Evolutionary conservation across 2,329 filamentous ascomycete genomes (phyloP).

Genomic region (Epichloe coenophiala): DNA sequence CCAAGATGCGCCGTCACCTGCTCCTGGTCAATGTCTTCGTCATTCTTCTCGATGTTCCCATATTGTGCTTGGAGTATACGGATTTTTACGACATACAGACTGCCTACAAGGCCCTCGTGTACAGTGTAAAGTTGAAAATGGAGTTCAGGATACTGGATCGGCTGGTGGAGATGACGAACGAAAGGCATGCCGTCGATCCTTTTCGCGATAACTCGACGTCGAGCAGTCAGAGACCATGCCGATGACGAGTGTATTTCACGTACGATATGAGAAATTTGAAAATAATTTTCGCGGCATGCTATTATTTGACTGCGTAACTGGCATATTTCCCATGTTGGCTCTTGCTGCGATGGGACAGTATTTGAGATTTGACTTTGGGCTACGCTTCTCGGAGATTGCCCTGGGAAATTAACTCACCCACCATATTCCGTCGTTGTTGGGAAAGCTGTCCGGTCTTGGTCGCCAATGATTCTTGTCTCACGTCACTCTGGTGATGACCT

Average conservation of each 20-base stretch:
- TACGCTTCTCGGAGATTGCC: too few relatives aligned
- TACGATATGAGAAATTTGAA: too few relatives aligned
- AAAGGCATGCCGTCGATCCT: not conserved
- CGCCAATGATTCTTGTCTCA: too few relatives aligned
- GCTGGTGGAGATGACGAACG: conserved; percentile 14
- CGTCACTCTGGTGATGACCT: too few relatives aligned
- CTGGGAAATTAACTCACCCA: too few relatives aligned
- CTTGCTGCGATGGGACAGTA: too few relatives aligned
- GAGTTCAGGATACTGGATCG: conserved; percentile 20
- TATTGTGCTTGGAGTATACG: conserved; percentile 16
- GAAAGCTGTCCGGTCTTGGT: too few relatives aligned
- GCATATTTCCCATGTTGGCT: too few relatives aligned
- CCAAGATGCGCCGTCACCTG: conserved; percentile 19
- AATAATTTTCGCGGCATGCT: too few relatives aligned
- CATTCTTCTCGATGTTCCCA: conserved; percentile 26
- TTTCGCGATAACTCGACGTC: not conserved
- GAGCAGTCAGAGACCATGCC: not conserved
- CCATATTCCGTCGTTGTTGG: too few relatives aligned
- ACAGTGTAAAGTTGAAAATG: conserved; percentile 21
- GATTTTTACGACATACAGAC: conserved; percentile 17
- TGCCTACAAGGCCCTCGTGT: conserved; percentile 18
- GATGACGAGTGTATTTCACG: not conserved
- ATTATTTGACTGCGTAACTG: too few relatives aligned
- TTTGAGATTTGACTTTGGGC: too few relatives aligned
- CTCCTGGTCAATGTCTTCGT: conserved; percentile 28